Evolutionary conservation across 1,139 yeast genomes (phyloP), one percentile per base, ranked within the genome.

Genomic region (Kurtzmaniella natalensis): DNA sequence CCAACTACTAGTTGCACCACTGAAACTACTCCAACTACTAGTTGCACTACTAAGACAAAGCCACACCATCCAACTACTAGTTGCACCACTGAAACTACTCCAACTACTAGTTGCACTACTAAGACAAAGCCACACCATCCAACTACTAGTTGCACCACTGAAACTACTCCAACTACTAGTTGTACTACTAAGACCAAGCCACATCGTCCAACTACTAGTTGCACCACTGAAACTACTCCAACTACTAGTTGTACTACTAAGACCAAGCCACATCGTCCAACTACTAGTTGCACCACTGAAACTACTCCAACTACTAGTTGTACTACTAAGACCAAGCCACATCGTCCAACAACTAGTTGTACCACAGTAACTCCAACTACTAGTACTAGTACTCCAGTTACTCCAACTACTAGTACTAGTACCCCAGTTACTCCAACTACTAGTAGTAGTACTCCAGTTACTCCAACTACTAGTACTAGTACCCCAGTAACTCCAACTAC

Each of bases 1-100:
- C 18, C 28, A 20, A 21, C 18, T 11, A 24, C 37, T 28, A 14
- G n/a, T 18, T 24, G 31, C 6, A 26, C 34, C 3, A n/a, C 37
- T 8, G 25, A 11, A 7, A 16, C 34, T 18, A 14, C 34, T 26
- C 24, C n/a, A n/a, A 30, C 36, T 11, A 31, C 21, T 23, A 21
- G 32, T n/a, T 13, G 18, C 8, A 14, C 33, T 20, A n/a, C 36
- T 26, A 25, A n/a, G 13, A 19, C 31, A 9, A 28, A 10, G 8
- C 8, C 31, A 10, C 15, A 21, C 8, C 8, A n/a, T n/a, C 18
- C 9, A 13, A 21, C 24, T 8, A 21, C 24, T 9, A 9, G 25
- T n/a, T n/a, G 11, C 15, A 29, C 24, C 10, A 14, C 25, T 10
- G 11, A 10, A 6, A 22, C 34, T 16, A 25, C 23, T 20, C 23